Conservation (phyloP, 169 alveolate species). For the Plasmodium cynomolgi region DNA sequence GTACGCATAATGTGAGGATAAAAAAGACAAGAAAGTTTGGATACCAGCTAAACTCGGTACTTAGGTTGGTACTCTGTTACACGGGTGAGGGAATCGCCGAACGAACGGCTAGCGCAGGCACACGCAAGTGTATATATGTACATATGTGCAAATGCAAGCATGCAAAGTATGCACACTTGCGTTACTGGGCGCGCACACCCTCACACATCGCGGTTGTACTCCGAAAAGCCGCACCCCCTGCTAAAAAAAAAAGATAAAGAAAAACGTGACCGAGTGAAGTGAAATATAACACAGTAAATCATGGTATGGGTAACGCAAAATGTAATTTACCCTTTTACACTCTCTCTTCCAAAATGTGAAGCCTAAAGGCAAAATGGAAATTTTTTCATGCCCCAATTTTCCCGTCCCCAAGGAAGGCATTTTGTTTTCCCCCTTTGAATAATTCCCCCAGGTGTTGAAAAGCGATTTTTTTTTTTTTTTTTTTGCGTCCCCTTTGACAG, state of each 20-base stretch:
- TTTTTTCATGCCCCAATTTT: neutral
- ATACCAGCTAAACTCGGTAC: neutral
- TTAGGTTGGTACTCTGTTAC: neutral
- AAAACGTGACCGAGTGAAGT: neutral
- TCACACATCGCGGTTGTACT: neutral
- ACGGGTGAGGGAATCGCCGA: neutral
- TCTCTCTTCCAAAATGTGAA: neutral
- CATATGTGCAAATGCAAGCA: neutral
- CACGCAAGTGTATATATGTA: neutral
- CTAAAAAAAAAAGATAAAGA: neutral
- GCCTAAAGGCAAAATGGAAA: neutral
- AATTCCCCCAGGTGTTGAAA: neutral
- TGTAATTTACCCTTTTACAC: neutral
- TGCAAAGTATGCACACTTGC: neutral
- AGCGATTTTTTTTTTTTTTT: neutral
- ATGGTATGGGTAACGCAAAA: neutral
- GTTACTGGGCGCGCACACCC: neutral
- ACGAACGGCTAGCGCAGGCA: neutral
- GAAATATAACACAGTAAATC: neutral
- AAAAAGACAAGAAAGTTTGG: slow-evolving; percentile 4
- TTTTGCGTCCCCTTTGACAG: neutral
- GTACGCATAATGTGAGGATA: neutral
- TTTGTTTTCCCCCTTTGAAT: neutral
- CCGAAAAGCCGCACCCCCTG: neutral
- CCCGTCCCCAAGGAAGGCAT: neutral